phyloP scores from a whole-genome alignment of 441 rosid species.

The Jatropha podagrica region DNA sequence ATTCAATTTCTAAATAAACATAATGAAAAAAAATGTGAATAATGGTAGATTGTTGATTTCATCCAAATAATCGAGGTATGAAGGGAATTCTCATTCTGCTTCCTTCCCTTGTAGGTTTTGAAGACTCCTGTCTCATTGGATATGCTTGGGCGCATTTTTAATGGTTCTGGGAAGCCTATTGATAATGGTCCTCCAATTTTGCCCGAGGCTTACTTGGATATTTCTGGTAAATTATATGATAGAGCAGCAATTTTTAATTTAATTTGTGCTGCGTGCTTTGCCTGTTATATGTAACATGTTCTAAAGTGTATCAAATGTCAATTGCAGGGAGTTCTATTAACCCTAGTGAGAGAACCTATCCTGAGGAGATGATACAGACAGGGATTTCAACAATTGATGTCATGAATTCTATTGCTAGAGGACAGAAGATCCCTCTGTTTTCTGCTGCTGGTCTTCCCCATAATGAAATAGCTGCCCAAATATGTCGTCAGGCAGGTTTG shows the following conservation, averaged over 20 bases:
- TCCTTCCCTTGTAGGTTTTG: constrained; percentile 53
- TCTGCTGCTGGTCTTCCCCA: constrained; percentile 99
- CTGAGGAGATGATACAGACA: constrained; percentile 99
- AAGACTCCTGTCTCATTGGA: constrained; percentile 96
- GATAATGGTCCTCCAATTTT: constrained; percentile 98
- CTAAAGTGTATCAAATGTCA: background rate
- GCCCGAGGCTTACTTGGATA: constrained; percentile 97
- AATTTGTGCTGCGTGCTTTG: background rate
- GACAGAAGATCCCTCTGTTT: constrained; percentile 97
- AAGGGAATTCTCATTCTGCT: too few species aligned
- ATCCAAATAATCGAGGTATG: background rate
- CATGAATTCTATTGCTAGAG: constrained; percentile 99
- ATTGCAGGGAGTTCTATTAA: constrained; percentile 94
- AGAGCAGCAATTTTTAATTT: background rate
- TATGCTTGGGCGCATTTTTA: constrained; percentile 99
- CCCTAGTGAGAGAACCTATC: constrained; percentile 99
- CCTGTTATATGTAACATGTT: background rate
- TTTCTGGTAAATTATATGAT: constrained; percentile 54
- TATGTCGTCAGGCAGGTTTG: constrained; percentile 99
- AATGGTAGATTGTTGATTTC: background rate
- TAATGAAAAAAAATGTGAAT: background rate
- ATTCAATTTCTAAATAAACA: background rate
- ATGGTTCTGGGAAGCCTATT: constrained; percentile 99
- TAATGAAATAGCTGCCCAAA: constrained; percentile 99
- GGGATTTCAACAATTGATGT: constrained; percentile 99